A percentile compares a stretch with the other conserved stretches of the same genome.
phyloP scores from a whole-genome alignment of 768 basidiomycete species.

The Sarcomyxa edulis region DNA sequence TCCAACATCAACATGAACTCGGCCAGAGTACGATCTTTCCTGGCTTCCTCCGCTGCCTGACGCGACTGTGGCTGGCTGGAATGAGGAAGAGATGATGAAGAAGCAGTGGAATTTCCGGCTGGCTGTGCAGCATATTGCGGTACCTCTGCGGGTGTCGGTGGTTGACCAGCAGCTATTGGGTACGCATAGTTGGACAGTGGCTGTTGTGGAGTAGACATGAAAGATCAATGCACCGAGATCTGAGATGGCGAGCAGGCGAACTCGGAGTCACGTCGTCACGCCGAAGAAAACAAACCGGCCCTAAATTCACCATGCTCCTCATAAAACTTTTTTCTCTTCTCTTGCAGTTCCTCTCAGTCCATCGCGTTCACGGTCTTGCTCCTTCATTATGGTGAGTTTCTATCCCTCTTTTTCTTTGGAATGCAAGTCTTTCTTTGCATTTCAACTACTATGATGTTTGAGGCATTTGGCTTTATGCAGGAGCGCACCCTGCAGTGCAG shows the following conservation, averaged over 20 bases:
- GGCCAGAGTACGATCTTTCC: constrained; percentile 85
- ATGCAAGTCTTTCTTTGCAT: constrained; percentile 9
- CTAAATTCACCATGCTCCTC: neutral
- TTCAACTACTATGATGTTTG: constrained; percentile 62
- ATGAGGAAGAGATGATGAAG: constrained; percentile 26
- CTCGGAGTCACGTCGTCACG: no score
- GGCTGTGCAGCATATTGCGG: constrained; percentile 1
- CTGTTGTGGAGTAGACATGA: constrained; percentile 4
- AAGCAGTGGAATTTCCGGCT: constrained; percentile 7
- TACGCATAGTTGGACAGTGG: constrained; percentile 1
- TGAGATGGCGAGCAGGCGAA: neutral
- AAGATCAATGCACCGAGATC: no score
- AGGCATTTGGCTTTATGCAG: constrained; percentile 92
- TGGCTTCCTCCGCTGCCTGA: constrained; percentile 72
- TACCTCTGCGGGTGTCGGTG: constrained; percentile 2
- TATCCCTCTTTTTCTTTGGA: constrained; percentile 4
- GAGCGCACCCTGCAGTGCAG: constrained; percentile 68
- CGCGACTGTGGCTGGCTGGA: constrained; percentile 41
- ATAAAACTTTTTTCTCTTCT: constrained; percentile 6
- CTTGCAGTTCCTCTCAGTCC: neutral
- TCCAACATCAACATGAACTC: constrained; percentile 96
- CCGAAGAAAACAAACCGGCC: no score
- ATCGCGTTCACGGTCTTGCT: neutral
- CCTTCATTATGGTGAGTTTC: constrained; percentile 20
- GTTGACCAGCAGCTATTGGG: constrained; percentile 4